These are phyloP conservation scores for Botrytis paeoniae DNA, from an alignment of 2,329 filamentous ascomycete genomes.

Conservation along the genomic window DNA sequence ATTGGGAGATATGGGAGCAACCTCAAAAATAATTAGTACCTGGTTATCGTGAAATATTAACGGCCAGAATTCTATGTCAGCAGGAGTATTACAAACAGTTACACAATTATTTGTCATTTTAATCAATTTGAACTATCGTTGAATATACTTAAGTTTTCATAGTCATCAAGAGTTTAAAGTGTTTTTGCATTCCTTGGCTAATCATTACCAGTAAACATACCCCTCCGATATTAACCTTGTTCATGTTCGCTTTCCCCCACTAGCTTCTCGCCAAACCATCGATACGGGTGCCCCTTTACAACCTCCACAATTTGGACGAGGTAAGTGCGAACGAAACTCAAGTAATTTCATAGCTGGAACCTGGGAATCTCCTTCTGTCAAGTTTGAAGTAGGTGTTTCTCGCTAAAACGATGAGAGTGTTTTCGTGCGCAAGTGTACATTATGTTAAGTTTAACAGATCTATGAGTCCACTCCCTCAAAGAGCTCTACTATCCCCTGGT, in stretches of 20 bases:
- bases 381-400: accelerated
- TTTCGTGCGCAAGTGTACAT: background rate
- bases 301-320: background rate
- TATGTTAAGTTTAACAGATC: background rate
- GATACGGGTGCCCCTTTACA: background rate
- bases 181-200: background rate
- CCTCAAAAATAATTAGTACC: background rate
- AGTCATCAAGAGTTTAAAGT: too few relatives aligned
- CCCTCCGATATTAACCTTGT: background rate
- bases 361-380: background rate
- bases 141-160: background rate
- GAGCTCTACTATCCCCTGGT: background rate
- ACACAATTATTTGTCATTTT: background rate
- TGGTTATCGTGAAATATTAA: too few relatives aligned
- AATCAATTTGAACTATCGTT: background rate
- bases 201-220: background rate
- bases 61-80: background rate
- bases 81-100: background rate
- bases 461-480: background rate
- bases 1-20: background rate
- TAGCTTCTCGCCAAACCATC: background rate
- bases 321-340: background rate
- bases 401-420: too few relatives aligned
- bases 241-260: accelerated
- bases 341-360: background rate